phyloP scores from a whole-genome alignment of 78 protist species.

The slime mould (Dictyostelium discoideum) region DNA sequence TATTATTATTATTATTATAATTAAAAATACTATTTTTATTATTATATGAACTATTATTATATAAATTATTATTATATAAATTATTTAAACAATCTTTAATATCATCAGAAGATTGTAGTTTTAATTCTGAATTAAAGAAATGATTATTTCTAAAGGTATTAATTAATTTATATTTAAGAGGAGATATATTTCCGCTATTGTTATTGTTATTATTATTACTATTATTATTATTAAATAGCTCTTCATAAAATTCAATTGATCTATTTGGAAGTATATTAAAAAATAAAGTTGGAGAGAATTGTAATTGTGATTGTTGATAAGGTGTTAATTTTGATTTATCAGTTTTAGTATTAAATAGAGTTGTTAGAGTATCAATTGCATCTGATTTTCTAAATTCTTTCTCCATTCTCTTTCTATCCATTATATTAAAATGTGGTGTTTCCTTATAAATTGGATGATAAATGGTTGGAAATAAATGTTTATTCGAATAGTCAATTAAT shows the following conservation, averaged over 20 bases:
- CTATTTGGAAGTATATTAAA: background rate
- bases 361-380: background rate
- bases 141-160: background rate
- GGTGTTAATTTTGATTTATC: background rate
- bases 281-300: constrained; percentile 10
- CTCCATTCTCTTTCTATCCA: background rate
- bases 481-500: background rate
- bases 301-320: background rate
- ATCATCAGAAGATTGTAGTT: background rate
- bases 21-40: background rate
- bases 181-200: background rate
- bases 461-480: constrained; percentile 5
- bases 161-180: background rate
- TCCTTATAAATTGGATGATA: constrained; percentile 14
- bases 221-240: background rate
- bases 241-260: background rate
- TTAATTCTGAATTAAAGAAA: background rate
- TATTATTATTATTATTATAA: background rate
- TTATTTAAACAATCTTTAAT: background rate
- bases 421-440: background rate
- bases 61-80: background rate
- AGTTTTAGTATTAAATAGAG: background rate
- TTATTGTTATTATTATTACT: no score
- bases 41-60: background rate
- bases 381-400: background rate